Base-by-base conservation (phyloP, 2,329 filamentous ascomycete species). In the Paecilomyces niveus region DNA sequence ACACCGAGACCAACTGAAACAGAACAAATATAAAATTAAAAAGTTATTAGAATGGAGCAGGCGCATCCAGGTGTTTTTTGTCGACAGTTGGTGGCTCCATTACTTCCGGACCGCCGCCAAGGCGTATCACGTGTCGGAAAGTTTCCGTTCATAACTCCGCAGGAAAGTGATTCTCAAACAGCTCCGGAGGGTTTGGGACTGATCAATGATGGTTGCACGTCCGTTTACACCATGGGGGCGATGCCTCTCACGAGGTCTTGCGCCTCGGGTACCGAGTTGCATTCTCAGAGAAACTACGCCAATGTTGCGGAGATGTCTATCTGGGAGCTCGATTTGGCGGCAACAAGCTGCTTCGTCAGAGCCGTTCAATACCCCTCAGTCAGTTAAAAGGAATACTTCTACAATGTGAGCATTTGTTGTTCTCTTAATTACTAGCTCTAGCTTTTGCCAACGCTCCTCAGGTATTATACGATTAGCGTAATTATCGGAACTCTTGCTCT, bases 401-500 rank as follows among this genome's bases (percentile, higher is more conserved):
- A 81, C 80, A 45, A 73, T 84, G 82, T 84, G 72, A 62, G 74
- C 60, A 18, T 10, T 39, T 9, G n/a, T 18, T 49, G 21, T 35
- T 29, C 54, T 60, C 65, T 24, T 61, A 8, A 11, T 24, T 10
- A 3, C 13, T 24, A 26, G 26, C 5, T 50, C 29, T 39, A 56
- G 22, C 5, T 24, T 33, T 55, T 39, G 56, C 67, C 57, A 55
- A 57, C 21, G 21, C 53, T 56, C 52, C n/a, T 18, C 61, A 86
- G 84, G 74, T 86, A 85, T 71, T 88, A 87, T 67, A 80, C 83
- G 24, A 75, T 85, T 54, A 86, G 84, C 66, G 72, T 86, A 56
- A 84, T 87, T 54, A 74, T 88, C 39, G 84, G 83, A 61, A 86
- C 85, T 6, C 77, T 86, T 49, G 84, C 85, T 13, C 74, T 88